phyloP scores from a whole-genome alignment of 2,329 filamentous ascomycete genomes.

The Capronia coronata region DNA sequence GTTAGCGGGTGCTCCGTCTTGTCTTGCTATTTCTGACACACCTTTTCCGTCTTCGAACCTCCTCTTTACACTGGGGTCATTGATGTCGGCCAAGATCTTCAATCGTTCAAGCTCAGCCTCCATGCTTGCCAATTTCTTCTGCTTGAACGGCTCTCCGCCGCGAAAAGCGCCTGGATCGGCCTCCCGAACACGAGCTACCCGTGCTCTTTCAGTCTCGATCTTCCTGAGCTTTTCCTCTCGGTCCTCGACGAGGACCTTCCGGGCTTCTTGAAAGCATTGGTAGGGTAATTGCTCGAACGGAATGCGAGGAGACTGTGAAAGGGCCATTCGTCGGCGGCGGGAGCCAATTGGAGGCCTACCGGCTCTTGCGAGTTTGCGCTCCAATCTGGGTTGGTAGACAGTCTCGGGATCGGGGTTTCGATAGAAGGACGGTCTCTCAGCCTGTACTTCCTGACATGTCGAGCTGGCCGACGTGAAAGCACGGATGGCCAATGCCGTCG shows the following conservation, averaged over 20 bases:
- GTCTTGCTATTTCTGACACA: slow-evolving; percentile 42
- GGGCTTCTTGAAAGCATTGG: slow-evolving; percentile 95
- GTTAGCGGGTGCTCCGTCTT: slow-evolving; percentile 23
- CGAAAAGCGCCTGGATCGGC: slow-evolving; percentile 51
- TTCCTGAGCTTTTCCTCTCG: slow-evolving; percentile 70
- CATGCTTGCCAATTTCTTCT: slow-evolving; percentile 63
- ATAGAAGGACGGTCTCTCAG: slow-evolving; percentile 37
- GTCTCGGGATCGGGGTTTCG: slow-evolving; percentile 55
- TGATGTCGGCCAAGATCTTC: slow-evolving; percentile 88
- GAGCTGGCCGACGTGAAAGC: slow-evolving; percentile 15
- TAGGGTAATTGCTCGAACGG: slow-evolving; percentile 93
- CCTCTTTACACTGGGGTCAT: slow-evolving; percentile 89
- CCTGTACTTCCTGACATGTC: slow-evolving; percentile 32
- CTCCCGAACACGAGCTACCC: slow-evolving; percentile 62
- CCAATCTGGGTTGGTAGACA: slow-evolving; percentile 58
- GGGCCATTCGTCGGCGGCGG: slow-evolving; percentile 69
- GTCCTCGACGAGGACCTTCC: slow-evolving; percentile 73
- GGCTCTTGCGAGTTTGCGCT: slow-evolving; percentile 61
- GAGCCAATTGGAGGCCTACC: slow-evolving; percentile 73
- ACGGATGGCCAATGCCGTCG: slow-evolving; percentile 2
- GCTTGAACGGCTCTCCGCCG: slow-evolving; percentile 60
- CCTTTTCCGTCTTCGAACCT: slow-evolving; percentile 86
- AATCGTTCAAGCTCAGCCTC: slow-evolving; percentile 64
- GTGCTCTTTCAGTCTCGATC: slow-evolving; percentile 61
- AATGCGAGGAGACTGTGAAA: slow-evolving; percentile 59